Evolutionary conservation across 2,329 filamentous ascomycete species (phyloP), one percentile per base, ranked within the genome.

Genomic region (Nemania bipapillata): DNA sequence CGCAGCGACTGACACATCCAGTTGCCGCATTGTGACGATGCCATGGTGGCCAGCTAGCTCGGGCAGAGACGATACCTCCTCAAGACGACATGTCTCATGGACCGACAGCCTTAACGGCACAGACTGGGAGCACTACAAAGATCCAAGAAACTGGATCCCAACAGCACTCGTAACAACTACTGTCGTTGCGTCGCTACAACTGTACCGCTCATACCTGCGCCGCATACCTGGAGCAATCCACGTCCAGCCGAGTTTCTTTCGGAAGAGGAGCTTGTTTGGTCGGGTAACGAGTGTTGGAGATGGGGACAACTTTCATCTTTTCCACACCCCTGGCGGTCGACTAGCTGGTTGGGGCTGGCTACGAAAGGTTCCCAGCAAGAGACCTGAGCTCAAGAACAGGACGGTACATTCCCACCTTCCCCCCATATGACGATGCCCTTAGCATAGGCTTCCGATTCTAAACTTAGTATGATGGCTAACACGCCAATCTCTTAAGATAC

Each of bases 261-360:
- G 92, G 53, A 89, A 85, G 69, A 87, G 92, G 74, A 94, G 89
- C 73, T 78, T 99, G 49, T 91, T 95, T 74, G 96, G 96, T 15
- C 87, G 87, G 70, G 96, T 98, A 49, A 97, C 95, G 12, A 94
- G 92, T 74, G 96, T 99, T 26, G 96, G 96, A 49, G 96, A 99
- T 85, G 96, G 94, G 3, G 96, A 99, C 80, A 95, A 95, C 78
- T 97, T 99, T 79, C 91, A 96, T 74, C 80, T 99, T 55, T 99
- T 91, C 79, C 96, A 99, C 80, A 98, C 94, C 0, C 96, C 96
- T 0, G 95, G 95, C n/a, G 96, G 96, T 11, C 86, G 90, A 72
- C 80, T 94, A 59, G 86, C 91, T 11, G 96, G 96, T 61, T 99
- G 96, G 96, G 94, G 92, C n/a, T 97, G 93, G 93, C 77, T 96